Evolutionary conservation across 106 monocot genomes (phyloP), one percentile per base, ranked within the genome.

Genomic region (Dendrobium officinale): DNA sequence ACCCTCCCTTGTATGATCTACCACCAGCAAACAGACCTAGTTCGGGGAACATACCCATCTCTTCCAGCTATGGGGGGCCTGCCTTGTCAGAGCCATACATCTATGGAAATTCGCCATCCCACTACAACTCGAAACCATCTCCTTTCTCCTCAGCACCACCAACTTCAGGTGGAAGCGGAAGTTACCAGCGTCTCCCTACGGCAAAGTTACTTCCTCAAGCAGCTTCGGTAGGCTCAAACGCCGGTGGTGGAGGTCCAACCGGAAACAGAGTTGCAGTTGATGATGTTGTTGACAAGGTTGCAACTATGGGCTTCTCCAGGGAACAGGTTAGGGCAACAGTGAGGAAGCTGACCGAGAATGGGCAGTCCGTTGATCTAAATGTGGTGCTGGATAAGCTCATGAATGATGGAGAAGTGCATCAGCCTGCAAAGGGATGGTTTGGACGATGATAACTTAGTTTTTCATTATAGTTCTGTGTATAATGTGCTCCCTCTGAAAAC

Each of bases 301-400:
- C 84, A 42, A 85, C 84, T 3, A 92, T 92, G 92, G 92, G 92
- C 47, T 83, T 83, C 42, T 83, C 83, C 5, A 78, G 83, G 47
- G 83, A 83, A 24, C 83, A 83, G 73, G 83, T 83, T 6, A 78
- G 83, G 70, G 83, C 83, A 24, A 74, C 83, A 16, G 83, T 83
- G 72, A 79, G 83, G 73, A 83, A 79, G 70, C 73, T 83, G 55
- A 83, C 83, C 17, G 83, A 83, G 83, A 83, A 79, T 3, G 92
- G 92, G 5, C 92, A 92, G 77, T 86, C 89, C 1, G 88, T 90
- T 16, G 89, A 92, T 81, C 79, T 92, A 68, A 92, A 90, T 56
- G 82, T 88, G 40, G 92, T 92, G 75, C 85, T 92, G 61, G 92
- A 92, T 79, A 92, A 92, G 83, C 89, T 92, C 55, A 92, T 86